These are phyloP conservation scores for Aspergillus sojae DNA, from an alignment of 2,329 filamentous ascomycete genomes.

Conservation along the genomic window DNA sequence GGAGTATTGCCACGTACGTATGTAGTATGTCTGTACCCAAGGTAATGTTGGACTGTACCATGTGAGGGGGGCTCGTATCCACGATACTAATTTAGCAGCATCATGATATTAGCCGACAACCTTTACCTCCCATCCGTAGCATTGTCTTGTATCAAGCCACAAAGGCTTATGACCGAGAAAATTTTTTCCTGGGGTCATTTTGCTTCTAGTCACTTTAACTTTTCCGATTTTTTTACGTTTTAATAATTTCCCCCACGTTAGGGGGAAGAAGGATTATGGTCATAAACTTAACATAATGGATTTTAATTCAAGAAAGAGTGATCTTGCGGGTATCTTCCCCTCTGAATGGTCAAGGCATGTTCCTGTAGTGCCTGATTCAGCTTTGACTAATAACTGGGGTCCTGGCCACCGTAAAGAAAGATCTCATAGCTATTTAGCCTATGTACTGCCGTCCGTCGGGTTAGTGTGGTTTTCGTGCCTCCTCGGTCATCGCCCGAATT, in stretches of 20 bases:
- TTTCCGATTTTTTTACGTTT: neutral
- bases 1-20: neutral
- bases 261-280: neutral
- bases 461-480: neutral
- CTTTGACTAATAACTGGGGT: neutral
- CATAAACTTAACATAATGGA: neutral
- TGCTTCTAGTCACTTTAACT: too few species aligned
- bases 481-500: neutral
- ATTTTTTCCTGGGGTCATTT: neutral
- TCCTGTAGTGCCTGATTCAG: neutral
- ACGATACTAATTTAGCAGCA: neutral
- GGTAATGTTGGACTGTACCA: neutral
- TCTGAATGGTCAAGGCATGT: neutral
- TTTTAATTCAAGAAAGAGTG: neutral
- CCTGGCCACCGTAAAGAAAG: neutral
- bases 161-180: neutral
- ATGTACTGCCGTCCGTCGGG: neutral
- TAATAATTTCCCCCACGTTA: neutral
- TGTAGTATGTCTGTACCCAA: neutral
- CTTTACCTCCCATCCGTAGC: neutral
- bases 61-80: neutral
- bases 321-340: neutral
- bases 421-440: neutral
- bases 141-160: conserved; percentile 3
- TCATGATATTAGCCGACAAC: neutral